Base-by-base conservation (phyloP, 1,284 basidiomycete species). In the Puccinia horiana region DNA sequence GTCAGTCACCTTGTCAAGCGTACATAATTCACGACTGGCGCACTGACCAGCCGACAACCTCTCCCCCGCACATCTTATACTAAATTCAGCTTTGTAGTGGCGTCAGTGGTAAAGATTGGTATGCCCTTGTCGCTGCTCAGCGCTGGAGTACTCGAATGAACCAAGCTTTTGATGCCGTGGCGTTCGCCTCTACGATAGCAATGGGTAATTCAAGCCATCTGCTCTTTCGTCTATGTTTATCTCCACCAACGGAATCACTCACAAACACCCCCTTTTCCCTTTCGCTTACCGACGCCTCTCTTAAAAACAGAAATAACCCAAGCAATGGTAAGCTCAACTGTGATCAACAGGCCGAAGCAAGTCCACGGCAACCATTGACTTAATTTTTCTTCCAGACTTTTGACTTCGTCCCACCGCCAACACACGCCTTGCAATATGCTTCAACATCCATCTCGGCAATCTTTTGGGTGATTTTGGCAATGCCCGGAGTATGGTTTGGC, bases 401-500 rank as follows among this genome's bases (percentile, higher is more conserved):
- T 42, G 81, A 82, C 49, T 82, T 82, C 49, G 65, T 82, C 29
- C 81, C 73, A 26, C 54, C 81, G n/a, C 61, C 73, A 35, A 82
- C 73, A 44, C 73, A 76, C 26, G 74, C 73, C 26, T 63, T 82
- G 32, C 47, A 70, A 58, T 76, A 82, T 37, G 74, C 74, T 54
- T 82, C 81, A 6, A 82, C 81, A n/a, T 16, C 37, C 49, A 56
- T 82, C 35, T 82, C 81, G 9, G 73, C 81, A 29, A 44, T 82
- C 35, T 82, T 82, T 70, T 82, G 81, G 81, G 54, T 69, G 9
- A 56, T 82, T 14, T 35, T 82, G 63, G 73, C 81, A 6, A 69
- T 82, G 61, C 81, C 81, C 2, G 81, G 81, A 23, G 74, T 82
- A 11, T 82, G 81, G 81, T 82, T 82, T 70, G 81, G 81, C 3